These are phyloP conservation scores for Malassezia nana DNA, from an alignment of 1,284 basidiomycete genomes.

Conservation along the genomic window DNA sequence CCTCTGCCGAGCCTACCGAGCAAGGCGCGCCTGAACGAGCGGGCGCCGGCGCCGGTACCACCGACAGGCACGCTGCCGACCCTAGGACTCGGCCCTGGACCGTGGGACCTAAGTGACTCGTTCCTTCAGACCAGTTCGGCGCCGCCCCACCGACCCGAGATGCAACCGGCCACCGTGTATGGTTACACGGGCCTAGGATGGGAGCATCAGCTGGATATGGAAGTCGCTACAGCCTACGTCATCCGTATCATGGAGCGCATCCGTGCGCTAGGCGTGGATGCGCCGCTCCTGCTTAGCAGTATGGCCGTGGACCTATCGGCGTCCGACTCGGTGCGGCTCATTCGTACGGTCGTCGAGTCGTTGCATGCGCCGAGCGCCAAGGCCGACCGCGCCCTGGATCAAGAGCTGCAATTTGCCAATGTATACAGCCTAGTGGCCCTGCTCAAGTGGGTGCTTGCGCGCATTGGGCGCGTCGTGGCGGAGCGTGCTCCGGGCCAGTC, in stretches of 20 bases:
- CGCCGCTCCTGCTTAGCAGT: constrained; percentile 43
- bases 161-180: constrained; percentile 17
- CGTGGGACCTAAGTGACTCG: background rate
- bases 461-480: constrained; percentile 38
- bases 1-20: background rate
- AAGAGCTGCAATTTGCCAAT: constrained; percentile 39
- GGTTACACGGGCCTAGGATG: constrained; percentile 35
- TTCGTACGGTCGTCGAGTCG: constrained; percentile 21
- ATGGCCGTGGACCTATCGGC: constrained; percentile 43
- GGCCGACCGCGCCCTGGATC: constrained; percentile 19
- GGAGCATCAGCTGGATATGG: constrained; percentile 29
- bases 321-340: constrained; percentile 25
- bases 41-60: background rate
- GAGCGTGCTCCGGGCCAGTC: constrained; percentile 23
- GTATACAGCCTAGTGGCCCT: constrained; percentile 42
- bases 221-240: constrained; percentile 23
- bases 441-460: constrained; percentile 46
- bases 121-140: background rate
- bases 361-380: constrained; percentile 4
- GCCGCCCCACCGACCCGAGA: background rate
- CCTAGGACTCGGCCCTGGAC: background rate
- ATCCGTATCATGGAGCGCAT: constrained; percentile 32
- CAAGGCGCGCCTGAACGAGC: background rate
- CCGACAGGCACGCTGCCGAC: background rate
- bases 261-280: constrained; percentile 31